Evolutionary conservation across 225 moss, liverwort and hornwort species (phyloP).

Genomic region (Thuidium tamariscinum): DNA sequence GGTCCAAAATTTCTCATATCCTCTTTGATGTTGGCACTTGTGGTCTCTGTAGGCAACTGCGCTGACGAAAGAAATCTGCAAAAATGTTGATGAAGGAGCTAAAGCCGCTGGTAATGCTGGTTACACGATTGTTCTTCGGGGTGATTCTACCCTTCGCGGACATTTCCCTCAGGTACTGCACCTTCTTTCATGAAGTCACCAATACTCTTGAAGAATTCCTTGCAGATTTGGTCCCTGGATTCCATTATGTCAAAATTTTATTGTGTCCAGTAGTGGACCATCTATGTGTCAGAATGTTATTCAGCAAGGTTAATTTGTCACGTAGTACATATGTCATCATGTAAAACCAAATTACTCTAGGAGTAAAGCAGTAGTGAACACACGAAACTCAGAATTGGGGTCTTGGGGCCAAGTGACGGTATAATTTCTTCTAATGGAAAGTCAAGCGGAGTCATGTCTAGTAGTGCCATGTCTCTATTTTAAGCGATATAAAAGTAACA

Average conservation of each 20-base stretch:
- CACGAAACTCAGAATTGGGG: background rate
- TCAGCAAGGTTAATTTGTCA: background rate
- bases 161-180: conserved; percentile 77
- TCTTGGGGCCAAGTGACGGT: background rate
- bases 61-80: conserved; percentile 67
- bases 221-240: background rate
- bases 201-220: background rate
- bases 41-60: conserved; percentile 38
- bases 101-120: conserved; percentile 56
- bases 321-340: background rate
- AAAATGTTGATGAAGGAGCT: conserved; percentile 68
- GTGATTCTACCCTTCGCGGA: conserved; percentile 91
- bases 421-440: background rate
- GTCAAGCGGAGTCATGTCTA: background rate
- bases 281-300: background rate
- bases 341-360: background rate
- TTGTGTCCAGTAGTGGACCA: too few relatives aligned
- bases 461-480: background rate
- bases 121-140: conserved; percentile 85
- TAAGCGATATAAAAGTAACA: background rate
- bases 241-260: background rate
- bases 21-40: background rate
- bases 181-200: background rate
- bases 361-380: background rate
- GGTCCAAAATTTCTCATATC: background rate